A percentile compares a stretch with the other conserved stretches of the same genome.
Conservation (phyloP, 371 early-diverging fungal genomes). For the Nematocida parisii region DNA sequence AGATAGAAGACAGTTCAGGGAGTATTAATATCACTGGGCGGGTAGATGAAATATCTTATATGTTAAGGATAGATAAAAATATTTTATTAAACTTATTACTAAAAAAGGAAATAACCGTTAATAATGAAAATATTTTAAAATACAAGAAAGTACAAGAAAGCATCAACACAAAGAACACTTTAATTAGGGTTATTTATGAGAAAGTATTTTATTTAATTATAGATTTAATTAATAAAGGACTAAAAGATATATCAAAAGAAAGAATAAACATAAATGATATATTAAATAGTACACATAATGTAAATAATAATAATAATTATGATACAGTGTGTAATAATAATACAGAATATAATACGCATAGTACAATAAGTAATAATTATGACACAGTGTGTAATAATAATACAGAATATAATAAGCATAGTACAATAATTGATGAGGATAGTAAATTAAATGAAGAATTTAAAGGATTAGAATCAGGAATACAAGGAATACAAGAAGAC, state of each 20-base stretch:
- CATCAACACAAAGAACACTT: conserved; percentile 73
- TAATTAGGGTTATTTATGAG: conserved; percentile 73
- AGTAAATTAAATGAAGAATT: too few relatives aligned
- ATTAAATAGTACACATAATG: too few relatives aligned
- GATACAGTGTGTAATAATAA: too few relatives aligned
- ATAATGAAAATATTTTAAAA: conserved; percentile 74
- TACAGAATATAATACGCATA: too few relatives aligned
- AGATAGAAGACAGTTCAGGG: conserved; percentile 1
- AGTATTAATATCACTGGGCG: neutral
- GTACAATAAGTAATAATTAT: too few relatives aligned
- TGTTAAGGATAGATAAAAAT: conserved; percentile 37
- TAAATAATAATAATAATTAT: too few relatives aligned
- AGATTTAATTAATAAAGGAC: conserved; percentile 49
- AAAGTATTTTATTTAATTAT: conserved; percentile 64
- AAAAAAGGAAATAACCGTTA: conserved; percentile 71
- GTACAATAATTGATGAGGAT: too few relatives aligned
- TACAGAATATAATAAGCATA: too few relatives aligned
- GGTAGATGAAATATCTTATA: conserved; percentile 4
- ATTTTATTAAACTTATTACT: conserved; percentile 57
- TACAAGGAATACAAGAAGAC: too few relatives aligned
- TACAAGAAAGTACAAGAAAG: conserved; percentile 69
- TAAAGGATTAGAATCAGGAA: too few relatives aligned
- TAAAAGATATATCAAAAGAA: neutral
- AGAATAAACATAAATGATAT: too few relatives aligned
- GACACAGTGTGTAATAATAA: too few relatives aligned